Base-by-base conservation (phyloP, 345 rosid genomes). In the Lumnitzera racemosa region DNA sequence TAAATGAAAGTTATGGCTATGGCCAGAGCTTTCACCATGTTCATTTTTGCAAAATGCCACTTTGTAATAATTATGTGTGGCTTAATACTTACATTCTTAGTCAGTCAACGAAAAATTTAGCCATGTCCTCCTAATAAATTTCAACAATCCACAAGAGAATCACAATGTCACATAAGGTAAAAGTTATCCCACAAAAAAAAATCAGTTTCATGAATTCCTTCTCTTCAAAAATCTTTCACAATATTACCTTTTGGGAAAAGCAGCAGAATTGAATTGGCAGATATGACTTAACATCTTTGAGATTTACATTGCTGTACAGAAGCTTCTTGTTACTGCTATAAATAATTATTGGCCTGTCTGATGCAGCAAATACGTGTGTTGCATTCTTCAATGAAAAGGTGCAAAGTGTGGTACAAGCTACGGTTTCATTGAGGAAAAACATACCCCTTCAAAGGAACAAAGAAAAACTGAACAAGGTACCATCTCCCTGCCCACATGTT, bases 271-370 rank as follows among this genome's bases (percentile, higher is more conserved):
- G 72, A 89, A 89, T 51, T 95, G 96, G 69, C 96, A 87, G 87
- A 92, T 89, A 65, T 92, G 91, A 72, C 88, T 82, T 82, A 70
- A 92, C 98, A 87, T 89, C 97, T 78, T 85, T 92, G 53, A 87
- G 76, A 79, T 89, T 92, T 58, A 95, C 96, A 70, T 89, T 95
- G 82, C 96, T 90, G 70, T 90, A 95, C 12, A 95, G 80, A 50
- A 95, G 83, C 65, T 95, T 95, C 75, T 88, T 95, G 79, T 90
- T 95, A 67, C 99, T 95, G 75, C 97, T 95, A 74, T 95, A 95
- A 68, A 88, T 90, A 52, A 88, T 95, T 2, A 96, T 83, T 67
- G 99, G 97, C 77, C 99, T 80, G 73, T 95, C 96, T 50, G 96
- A 95, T 56, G 95, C 96, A 51, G 96, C 97, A 65, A 95, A 95